A percentile compares a stretch with the other conserved stretches of the same genome.
Evolutionary conservation across 2,329 filamentous ascomycete species (phyloP).

Genomic region (Clonostachys rhizophaga): DNA sequence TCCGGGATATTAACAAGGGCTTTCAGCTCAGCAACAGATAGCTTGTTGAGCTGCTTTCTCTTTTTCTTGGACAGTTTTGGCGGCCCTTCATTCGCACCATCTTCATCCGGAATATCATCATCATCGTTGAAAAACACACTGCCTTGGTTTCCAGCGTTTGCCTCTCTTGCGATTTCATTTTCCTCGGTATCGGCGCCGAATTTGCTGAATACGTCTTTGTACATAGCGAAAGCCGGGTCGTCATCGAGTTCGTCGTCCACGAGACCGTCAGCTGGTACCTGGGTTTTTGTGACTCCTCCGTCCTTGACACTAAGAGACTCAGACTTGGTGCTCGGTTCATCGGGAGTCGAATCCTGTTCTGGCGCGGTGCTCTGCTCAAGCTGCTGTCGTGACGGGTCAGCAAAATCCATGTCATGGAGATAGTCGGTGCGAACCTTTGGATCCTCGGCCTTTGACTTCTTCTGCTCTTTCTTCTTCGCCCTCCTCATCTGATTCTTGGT

Average conservation of each 20-base stretch:
- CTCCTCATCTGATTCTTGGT: constrained; percentile 93
- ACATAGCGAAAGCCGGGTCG: constrained; percentile 78
- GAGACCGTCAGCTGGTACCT: constrained; percentile 30
- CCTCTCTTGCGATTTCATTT: constrained; percentile 59
- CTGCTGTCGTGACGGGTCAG: not conserved
- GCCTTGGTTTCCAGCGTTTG: constrained; percentile 70
- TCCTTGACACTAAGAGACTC: constrained; percentile 1
- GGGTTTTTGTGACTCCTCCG: constrained; percentile 8
- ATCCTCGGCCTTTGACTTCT: constrained; percentile 59
- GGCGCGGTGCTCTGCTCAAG: not conserved
- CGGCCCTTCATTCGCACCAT: constrained; percentile 61
- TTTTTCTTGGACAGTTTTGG: constrained; percentile 90
- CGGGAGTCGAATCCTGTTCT: not conserved
- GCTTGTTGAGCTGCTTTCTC: constrained; percentile 82
- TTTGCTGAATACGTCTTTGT: constrained; percentile 75
- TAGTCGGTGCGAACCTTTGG: constrained; percentile 1
- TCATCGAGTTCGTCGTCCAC: constrained; percentile 30
- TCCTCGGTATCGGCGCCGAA: constrained; percentile 66
- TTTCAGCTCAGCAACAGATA: constrained; percentile 94
- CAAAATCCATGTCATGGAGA: not conserved
- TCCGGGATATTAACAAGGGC: constrained; percentile 87
- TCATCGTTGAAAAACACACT: constrained; percentile 81
- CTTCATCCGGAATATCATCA: constrained; percentile 80
- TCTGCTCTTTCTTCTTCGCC: constrained; percentile 91
- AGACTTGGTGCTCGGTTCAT: not conserved